A percentile compares a stretch with the other conserved stretches of the same genome.
Evolutionary conservation across 768 basidiomycete genomes (phyloP).

Genomic region (Pisolithus albus): DNA sequence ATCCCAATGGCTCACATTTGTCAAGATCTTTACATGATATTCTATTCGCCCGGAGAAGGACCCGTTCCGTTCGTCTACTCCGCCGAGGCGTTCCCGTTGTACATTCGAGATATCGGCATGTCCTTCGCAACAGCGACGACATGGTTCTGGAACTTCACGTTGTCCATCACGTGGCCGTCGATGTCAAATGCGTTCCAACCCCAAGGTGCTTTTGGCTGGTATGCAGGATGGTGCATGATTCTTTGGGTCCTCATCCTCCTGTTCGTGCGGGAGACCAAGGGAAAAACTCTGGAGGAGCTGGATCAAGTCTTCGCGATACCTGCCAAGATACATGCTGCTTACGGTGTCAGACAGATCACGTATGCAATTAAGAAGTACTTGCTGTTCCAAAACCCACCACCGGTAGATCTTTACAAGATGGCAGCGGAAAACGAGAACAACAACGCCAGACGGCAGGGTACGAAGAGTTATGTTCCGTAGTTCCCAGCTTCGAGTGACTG

Average conservation of each 20-base stretch:
- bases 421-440: no score
- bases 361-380: conserved; percentile 43
- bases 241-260: conserved; percentile 47
- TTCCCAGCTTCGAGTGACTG: no score
- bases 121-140: conserved; percentile 46
- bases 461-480: no score
- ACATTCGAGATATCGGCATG: conserved; percentile 17
- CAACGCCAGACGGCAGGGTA: no score
- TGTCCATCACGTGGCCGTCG: conserved; percentile 60
- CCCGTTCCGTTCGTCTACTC: conserved; percentile 84
- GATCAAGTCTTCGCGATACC: conserved; percentile 44
- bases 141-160: conserved; percentile 51
- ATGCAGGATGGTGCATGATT: conserved; percentile 48
- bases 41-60: conserved; percentile 75
- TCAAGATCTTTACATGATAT: conserved; percentile 41
- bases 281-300: conserved; percentile 49
- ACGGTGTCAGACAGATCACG: conserved; percentile 43
- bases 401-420: neutral
- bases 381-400: conserved; percentile 7
- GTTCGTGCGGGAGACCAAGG: conserved; percentile 60
- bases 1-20: neutral
- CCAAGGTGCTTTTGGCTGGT: conserved; percentile 37
- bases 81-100: conserved; percentile 81
- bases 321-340: conserved; percentile 43
- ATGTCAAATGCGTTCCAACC: conserved; percentile 47